Evolutionary conservation across 257 asterid species (phyloP), one percentile per base, ranked within the genome.

Genomic region (Penstemon newberryi): DNA sequence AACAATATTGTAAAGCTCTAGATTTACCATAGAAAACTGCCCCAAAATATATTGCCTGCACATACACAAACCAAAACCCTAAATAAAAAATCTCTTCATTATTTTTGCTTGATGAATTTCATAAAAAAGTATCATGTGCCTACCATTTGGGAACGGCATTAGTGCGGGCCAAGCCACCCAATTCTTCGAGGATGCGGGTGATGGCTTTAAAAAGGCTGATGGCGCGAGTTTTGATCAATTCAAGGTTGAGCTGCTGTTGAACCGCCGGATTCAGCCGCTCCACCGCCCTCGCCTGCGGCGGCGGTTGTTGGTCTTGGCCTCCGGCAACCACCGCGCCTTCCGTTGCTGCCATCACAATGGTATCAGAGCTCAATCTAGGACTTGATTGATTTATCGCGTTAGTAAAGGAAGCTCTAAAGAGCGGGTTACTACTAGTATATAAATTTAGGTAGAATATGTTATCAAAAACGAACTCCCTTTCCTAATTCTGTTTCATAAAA

Each of bases 21-120:
- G 78, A 83, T 93, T 93, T 69, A 90, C 97, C 97, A 90, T 93
- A 5, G 99, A 93, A 76, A 93, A 93, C 78, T 90, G 99, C 69
- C 96, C 92, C 83, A 87, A 56, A 47, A 80, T 73, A 71, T 93
- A 95, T 78, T 90, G 97, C 99, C 99, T 93, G 85, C 74, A 13
- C 11, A 38, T 42, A 55, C 11, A 42, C 18, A 40, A n/a, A 18
- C 8, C 41, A 55, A 70, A 75, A 65, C 38, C 70, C 71, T 40
- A 53, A 63, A 68, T 25, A 5, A 3, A 37, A 12, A 36, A 8
- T 36, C 5, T 5, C 1, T 12, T 3, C 4, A 5, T 12, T 39
- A 8, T 36, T 25, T 56, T 25, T 56, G 59, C n/a, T 47, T 6
- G 56, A 67, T 5, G 4, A 55, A 33, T 53, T n/a, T 52, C 44